Percentiles rank a stretch among this genome's conserved stretches.
Conservation (phyloP, 108 stramenopile species). For the Cylindrotheca fusiformis region DNA sequence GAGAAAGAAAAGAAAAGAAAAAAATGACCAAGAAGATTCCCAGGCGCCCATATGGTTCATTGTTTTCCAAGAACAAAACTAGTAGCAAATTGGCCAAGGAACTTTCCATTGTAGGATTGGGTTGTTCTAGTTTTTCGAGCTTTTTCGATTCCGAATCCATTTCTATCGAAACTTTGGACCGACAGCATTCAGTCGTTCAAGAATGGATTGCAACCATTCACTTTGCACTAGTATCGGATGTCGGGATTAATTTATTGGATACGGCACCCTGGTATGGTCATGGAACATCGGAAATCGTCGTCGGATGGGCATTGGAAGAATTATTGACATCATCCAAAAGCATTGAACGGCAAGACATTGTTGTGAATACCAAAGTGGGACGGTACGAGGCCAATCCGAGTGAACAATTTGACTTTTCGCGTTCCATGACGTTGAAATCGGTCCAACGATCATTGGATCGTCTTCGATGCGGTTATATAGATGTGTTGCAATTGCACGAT, state of each 20-base stretch:
- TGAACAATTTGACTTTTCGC: constrained; percentile 87
- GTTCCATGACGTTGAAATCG: constrained; percentile 59
- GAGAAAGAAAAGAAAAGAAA: too few relatives aligned
- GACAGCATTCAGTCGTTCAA: constrained; percentile 54
- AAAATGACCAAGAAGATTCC: constrained; percentile 14
- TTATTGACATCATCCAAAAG: constrained; percentile 18
- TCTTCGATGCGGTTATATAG: constrained; percentile 77
- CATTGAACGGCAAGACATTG: constrained; percentile 38
- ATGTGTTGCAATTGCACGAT: constrained; percentile 90
- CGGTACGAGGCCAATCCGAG: constrained; percentile 75
- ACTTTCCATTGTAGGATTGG: constrained; percentile 72
- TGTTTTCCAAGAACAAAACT: constrained; percentile 1
- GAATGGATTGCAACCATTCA: constrained; percentile 80
- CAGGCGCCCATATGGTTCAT: constrained; percentile 4
- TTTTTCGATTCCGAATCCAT: constrained; percentile 40
- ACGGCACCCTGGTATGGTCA: constrained; percentile 93
- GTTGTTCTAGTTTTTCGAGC: constrained; percentile 79
- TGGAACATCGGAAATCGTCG: constrained; percentile 73
- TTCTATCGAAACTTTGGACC: constrained; percentile 5
- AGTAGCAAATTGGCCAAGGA: constrained; percentile 3
- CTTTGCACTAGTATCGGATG: constrained; percentile 54
- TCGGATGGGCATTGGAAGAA: constrained; percentile 74
- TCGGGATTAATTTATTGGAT: constrained; percentile 76
- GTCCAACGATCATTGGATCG: constrained; percentile 66
- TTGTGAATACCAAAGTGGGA: constrained; percentile 84